Evolutionary conservation across 2,329 filamentous ascomycete genomes (phyloP), one percentile per base, ranked within the genome.

Genomic region (Aureobasidium sp.): DNA sequence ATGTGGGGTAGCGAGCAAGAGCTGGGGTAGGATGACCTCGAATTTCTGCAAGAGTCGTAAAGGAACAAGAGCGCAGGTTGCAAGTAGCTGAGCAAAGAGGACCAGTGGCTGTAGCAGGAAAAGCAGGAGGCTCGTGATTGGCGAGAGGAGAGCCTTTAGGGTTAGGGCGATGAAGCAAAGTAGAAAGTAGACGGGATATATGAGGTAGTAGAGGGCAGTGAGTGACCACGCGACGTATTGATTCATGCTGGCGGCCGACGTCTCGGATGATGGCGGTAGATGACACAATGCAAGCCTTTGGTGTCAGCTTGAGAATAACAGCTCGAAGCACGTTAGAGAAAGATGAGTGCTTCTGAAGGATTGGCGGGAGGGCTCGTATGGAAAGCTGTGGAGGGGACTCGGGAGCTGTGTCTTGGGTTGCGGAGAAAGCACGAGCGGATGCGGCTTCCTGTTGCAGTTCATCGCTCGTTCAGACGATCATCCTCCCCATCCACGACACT

Each of bases 81-180:
- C 63, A 7, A 79, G 41, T 44, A 76, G 74, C 10, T 72, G 72
- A 11, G 71, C 76, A 29, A 85, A 69, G 66, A 79, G 71, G 58
- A 76, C 73, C 50, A 83, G 67, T 2, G 83, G 83, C 16, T 82
- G 75, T n/a, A 82, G 70, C 45, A 77, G 63, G 64, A 83, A 74
- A 44, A 74, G 71, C 30, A 79, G 63, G n/a, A 79, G 63, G 37
- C 75, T 73, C 66, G 80, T 74, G 50, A 85, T 71, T 3, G 81
- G 80, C 7, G 77, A 72, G 2, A 77, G 68, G 13, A 81, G 63
- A 59, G 76, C 68, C 29, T 73, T 64, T 36, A 81, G 57, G n/a
- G 75, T 66, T 54, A 69, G 66, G 59, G 74, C 64, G 59, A 78
- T 57, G 61, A 72, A 71, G 67, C 69, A 73, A 55, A 78, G 57